Percentiles rank a stretch among this genome's conserved stretches.
Conservation (phyloP, 805 yeast genomes). For the Debaryomyces hansenii region DNA sequence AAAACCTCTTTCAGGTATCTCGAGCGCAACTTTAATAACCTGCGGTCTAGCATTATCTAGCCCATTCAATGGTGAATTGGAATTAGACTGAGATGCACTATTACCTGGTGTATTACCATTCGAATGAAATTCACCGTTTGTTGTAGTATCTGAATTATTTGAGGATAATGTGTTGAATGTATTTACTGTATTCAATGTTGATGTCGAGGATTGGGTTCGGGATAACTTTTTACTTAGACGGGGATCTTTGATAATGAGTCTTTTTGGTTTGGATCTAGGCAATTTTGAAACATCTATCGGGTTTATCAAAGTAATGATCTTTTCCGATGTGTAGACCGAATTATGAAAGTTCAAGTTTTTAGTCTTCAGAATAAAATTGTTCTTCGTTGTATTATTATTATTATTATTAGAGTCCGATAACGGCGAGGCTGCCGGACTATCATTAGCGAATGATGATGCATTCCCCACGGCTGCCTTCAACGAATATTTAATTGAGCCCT, state of each 20-base stretch:
- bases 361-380: conserved; percentile 19
- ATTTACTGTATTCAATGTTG: conserved; percentile 30
- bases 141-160: conserved; percentile 25
- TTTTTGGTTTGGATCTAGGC: conserved; percentile 66
- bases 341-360: conserved; percentile 24
- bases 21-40: conserved; percentile 36
- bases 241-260: conserved; percentile 61
- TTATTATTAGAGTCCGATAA: conserved; percentile 13
- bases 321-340: conserved; percentile 50
- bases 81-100: neutral
- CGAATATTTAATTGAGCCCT: conserved; percentile 74
- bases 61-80: neutral
- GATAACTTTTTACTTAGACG: conserved; percentile 23
- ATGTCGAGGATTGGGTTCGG: conserved; percentile 35
- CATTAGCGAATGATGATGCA: conserved; percentile 13
- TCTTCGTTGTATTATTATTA: conserved; percentile 8
- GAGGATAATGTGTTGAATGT: conserved; percentile 32
- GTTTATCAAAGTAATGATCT: conserved; percentile 57
- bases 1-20: conserved; percentile 62
- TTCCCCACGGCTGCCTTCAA: conserved; percentile 51
- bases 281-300: conserved; percentile 73
- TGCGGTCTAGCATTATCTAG: conserved; percentile 12
- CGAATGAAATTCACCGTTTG: conserved; percentile 1
- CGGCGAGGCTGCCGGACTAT: conserved; percentile 14
- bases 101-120: neutral